phyloP scores from a whole-genome alignment of 306 rosid species.

The Castanea crenata region DNA sequence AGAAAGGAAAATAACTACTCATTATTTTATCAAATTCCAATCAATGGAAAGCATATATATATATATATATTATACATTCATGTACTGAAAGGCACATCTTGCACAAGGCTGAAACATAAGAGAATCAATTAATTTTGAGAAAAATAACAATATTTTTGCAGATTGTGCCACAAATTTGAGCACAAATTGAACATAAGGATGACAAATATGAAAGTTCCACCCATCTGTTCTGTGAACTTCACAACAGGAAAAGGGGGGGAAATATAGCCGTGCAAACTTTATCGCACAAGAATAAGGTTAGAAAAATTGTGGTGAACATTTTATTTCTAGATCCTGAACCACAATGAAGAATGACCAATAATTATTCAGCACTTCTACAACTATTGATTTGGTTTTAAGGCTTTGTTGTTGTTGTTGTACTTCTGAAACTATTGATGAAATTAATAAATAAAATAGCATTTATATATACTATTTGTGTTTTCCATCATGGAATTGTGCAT shows the following conservation, averaged over 20 bases:
- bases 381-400: too few relatives aligned
- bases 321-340: constrained; percentile 26
- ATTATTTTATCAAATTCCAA: neutral
- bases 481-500: constrained; percentile 90
- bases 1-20: neutral
- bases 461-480: constrained; percentile 60
- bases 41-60: neutral
- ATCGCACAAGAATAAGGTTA: neutral
- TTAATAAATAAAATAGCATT: neutral
- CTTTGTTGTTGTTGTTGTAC: too few relatives aligned
- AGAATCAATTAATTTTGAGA: neutral
- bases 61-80: neutral
- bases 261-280: neutral
- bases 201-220: neutral
- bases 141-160: constrained; percentile 11
- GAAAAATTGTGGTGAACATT: neutral
- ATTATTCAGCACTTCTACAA: neutral
- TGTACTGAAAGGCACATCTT: neutral
- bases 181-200: neutral
- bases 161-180: neutral
- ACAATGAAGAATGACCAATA: neutral
- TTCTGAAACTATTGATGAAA: neutral
- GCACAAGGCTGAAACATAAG: neutral
- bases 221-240: neutral
- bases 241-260: neutral